Conservation (phyloP, 2,329 filamentous ascomycete species). For the Talaromyces albobiverticillius region DNA sequence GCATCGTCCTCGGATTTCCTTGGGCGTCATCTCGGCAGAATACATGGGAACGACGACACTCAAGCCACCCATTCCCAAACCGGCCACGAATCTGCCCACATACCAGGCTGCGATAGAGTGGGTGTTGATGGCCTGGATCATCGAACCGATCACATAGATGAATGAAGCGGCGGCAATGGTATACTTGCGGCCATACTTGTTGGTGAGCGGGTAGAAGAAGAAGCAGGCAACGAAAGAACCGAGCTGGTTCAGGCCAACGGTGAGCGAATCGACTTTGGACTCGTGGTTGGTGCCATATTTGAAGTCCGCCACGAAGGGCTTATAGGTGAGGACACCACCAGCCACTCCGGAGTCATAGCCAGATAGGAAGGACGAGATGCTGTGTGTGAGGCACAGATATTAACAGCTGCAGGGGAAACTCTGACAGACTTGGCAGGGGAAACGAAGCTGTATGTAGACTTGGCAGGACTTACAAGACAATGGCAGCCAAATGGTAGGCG, state of each 20-base stretch:
- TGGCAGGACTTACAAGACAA: constrained; percentile 20
- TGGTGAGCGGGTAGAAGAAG: constrained; percentile 43
- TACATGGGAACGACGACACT: constrained; percentile 38
- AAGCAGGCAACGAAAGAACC: constrained; percentile 51
- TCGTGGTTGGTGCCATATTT: constrained; percentile 31
- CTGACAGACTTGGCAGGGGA: not conserved
- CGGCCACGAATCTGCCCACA: constrained; percentile 43
- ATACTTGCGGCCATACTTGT: constrained; percentile 41
- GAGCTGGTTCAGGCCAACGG: constrained; percentile 47
- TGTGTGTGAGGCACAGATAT: too few species aligned
- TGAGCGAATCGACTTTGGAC: constrained; percentile 42
- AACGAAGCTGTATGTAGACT: too few species aligned
- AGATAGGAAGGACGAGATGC: constrained; percentile 26
- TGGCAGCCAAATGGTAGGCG: constrained; percentile 22
- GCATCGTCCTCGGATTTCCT: constrained; percentile 43
- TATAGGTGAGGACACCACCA: constrained; percentile 41
- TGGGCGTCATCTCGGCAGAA: constrained; percentile 38
- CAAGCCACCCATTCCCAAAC: constrained; percentile 44
- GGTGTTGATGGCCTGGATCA: constrained; percentile 46
- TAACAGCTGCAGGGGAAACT: not conserved
- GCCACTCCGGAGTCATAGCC: constrained; percentile 31
- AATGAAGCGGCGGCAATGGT: constrained; percentile 41
- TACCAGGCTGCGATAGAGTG: constrained; percentile 42
- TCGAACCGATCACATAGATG: constrained; percentile 40
- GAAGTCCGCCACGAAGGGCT: constrained; percentile 40